Evolutionary conservation across 2,329 filamentous ascomycete genomes (phyloP).

Genomic region (Karstenula rhodostoma): DNA sequence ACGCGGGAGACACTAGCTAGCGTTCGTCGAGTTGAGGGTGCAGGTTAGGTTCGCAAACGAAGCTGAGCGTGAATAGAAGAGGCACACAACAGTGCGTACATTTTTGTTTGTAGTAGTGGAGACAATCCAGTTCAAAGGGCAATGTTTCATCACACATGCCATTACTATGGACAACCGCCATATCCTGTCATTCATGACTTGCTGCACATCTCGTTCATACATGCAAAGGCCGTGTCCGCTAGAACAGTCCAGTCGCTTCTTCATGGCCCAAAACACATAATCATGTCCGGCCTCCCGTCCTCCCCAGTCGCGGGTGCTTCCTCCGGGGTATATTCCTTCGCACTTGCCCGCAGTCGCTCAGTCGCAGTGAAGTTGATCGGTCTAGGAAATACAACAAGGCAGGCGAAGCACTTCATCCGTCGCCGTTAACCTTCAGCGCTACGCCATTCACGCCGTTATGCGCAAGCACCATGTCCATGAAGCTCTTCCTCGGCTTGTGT

Average conservation of each 20-base stretch:
- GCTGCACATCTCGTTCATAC: not conserved
- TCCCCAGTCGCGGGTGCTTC: not conserved
- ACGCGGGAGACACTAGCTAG: no score
- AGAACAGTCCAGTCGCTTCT: not conserved
- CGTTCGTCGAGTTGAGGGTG: no score
- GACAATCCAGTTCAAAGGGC: not conserved
- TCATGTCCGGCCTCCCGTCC: not conserved
- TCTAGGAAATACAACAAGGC: not conserved
- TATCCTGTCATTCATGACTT: not conserved
- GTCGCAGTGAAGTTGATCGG: not conserved
- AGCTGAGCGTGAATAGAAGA: no score
- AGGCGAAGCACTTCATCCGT: slow-evolving; percentile 27
- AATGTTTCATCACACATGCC: not conserved
- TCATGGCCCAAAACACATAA: slow-evolving; percentile 2
- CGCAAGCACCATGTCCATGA: slow-evolving; percentile 45
- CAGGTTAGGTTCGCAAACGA: no score
- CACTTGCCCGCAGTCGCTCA: not conserved
- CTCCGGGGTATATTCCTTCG: slow-evolving; percentile 2
- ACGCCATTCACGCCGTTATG: slow-evolving; percentile 34
- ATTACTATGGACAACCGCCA: not conserved
- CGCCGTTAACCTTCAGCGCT: slow-evolving; percentile 32
- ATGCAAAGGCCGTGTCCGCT: slow-evolving; percentile 3
- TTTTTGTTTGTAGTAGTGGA: no score
- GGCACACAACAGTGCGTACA: no score
- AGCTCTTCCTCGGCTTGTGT: slow-evolving; percentile 45